Evolutionary conservation across 306 rosid genomes (phyloP), one percentile per base, ranked within the genome.

Genomic region (Malus fusca): DNA sequence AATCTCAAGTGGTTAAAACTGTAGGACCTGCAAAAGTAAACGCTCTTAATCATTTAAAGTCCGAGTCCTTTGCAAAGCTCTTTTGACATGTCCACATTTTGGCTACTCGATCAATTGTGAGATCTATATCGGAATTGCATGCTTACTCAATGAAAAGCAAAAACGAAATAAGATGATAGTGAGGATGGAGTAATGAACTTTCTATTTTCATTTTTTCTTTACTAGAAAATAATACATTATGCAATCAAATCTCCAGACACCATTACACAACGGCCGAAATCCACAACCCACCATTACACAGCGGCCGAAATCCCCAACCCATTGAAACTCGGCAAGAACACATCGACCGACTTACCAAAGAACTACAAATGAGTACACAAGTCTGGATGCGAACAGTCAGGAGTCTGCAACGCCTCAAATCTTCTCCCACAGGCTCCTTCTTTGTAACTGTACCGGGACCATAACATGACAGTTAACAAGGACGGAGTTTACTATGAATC

Each of bases 251-350:
- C 61, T 62, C 72, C 76, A 52, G 72, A 28, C 75, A 48, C 35
- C 71, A 5, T 15, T 71, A 14, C 68, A 69, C 75, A 74, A 75
- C 79, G 68, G 76, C 81, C 83, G 23, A 26, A 75, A 60, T 63
- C 62, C 76, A 71, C 81, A 71, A 75, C 86, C 86, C 83, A 64
- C 35, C 71, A 2, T 15, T 71, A 21, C 68, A 69, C 75, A 78
- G 70, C 79, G 68, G 76, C 81, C 83, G 23, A 26, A 75, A 60
- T 63, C 62, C 76, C 66, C 81, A 71, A 79, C 86, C 86, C 83
- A 64, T 43, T 14, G 61, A 66, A 66, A 53, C 79, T 64, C 55
- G 78, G 86, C 75, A 83, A 70, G 66, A 67, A 44, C 71, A 70
- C 80, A 78, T 78, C 67, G 61, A 40, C 62, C 5, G 55, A 48